Percentiles rank a stretch among this genome's conserved stretches.
These are phyloP conservation scores for Phaeosphaeriaceae sp. DNA, from an alignment of 2,329 filamentous ascomycete species.

Conservation along the genomic window DNA sequence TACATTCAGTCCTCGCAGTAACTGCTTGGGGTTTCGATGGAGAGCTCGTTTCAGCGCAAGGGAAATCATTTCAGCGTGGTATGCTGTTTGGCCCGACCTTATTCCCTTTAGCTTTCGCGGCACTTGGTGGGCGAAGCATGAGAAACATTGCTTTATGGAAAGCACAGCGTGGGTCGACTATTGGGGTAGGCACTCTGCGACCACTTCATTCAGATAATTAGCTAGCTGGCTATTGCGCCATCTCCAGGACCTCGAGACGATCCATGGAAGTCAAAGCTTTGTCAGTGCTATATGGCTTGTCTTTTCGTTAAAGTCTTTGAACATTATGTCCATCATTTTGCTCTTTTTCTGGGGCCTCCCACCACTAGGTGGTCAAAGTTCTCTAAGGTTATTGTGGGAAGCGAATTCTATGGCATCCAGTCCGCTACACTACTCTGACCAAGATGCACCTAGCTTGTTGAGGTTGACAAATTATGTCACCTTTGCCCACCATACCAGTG, in stretches of 20 bases:
- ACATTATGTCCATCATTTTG: neutral
- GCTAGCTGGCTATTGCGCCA: neutral
- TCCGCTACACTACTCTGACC: neutral
- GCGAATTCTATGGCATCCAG: neutral
- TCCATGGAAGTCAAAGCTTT: conserved; percentile 7
- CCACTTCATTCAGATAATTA: neutral
- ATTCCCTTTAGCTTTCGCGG: conserved; percentile 4
- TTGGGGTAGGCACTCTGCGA: neutral
- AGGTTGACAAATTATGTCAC: too few relatives aligned
- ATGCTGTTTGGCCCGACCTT: conserved; percentile 1
- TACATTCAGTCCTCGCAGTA: neutral
- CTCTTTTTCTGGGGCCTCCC: conserved; percentile 7
- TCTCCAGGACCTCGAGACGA: neutral
- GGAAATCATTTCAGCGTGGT: neutral
- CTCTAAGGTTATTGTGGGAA: neutral
- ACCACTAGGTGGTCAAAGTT: conserved; percentile 4
- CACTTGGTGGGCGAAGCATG: neutral
- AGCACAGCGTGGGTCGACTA: neutral
- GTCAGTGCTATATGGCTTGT: conserved; percentile 1
- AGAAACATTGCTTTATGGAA: conserved; percentile 1
- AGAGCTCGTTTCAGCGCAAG: neutral
- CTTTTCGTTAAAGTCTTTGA: neutral
- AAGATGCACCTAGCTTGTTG: too few relatives aligned
- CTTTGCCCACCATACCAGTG: neutral
- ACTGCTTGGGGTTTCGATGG: conserved; percentile 1